Percentiles rank a stretch among this genome's conserved stretches.
These are phyloP conservation scores for Rugosomyces carneus DNA, from an alignment of 1,284 basidiomycete genomes.

Conservation along the genomic window DNA sequence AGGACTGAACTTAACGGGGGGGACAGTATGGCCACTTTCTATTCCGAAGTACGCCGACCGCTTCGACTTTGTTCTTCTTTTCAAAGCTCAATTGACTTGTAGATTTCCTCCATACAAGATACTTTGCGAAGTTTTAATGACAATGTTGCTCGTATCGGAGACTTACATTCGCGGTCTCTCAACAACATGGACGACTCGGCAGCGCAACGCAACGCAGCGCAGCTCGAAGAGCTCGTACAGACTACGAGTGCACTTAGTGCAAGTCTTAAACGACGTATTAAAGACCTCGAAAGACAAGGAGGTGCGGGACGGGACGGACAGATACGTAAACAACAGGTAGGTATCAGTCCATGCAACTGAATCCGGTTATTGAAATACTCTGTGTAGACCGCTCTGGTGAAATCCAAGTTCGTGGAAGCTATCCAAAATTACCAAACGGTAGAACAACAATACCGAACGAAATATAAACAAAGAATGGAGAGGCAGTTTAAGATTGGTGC, in stretches of 20 bases:
- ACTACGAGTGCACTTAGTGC: slow-evolving; percentile 75
- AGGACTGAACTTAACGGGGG: slow-evolving; percentile 38
- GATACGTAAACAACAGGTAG: slow-evolving; percentile 79
- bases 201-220: slow-evolving; percentile 53
- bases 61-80: background rate
- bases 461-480: slow-evolving; percentile 93
- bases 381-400: slow-evolving; percentile 63
- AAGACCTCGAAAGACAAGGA: slow-evolving; percentile 69
- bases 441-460: slow-evolving; percentile 88
- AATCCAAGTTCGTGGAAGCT: slow-evolving; percentile 81
- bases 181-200: slow-evolving; percentile 74
- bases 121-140: slow-evolving; percentile 62
- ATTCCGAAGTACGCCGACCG: slow-evolving; percentile 61
- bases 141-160: slow-evolving; percentile 62
- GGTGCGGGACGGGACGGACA: slow-evolving; percentile 73
- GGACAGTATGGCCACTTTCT: slow-evolving; percentile 67
- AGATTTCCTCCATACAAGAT: slow-evolving; percentile 75
- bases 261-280: slow-evolving; percentile 73
- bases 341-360: background rate
- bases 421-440: slow-evolving; percentile 85
- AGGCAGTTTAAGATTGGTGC: slow-evolving; percentile 92
- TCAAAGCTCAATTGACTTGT: slow-evolving; percentile 5
- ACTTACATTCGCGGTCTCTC: slow-evolving; percentile 70
- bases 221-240: slow-evolving; percentile 69
- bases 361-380: background rate